Base-by-base conservation (phyloP, 2,329 filamentous ascomycete species). In the Arthrobotrys entomopaga region DNA sequence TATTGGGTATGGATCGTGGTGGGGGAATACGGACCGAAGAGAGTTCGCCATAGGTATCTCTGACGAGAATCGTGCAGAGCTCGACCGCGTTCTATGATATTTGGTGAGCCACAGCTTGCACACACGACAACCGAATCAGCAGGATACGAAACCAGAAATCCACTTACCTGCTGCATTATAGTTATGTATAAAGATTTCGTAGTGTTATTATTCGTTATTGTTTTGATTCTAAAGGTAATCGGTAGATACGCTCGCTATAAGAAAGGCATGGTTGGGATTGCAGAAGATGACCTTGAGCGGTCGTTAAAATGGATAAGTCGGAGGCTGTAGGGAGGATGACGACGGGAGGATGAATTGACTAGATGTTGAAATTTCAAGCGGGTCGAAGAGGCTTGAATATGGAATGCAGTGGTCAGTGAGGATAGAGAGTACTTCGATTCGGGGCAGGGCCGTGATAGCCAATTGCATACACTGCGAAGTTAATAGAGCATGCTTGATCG, bases 41-140 rank as follows among this genome's bases (percentile, higher is more conserved):
- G 71, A 98, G 88, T 83, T 96, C 91, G 80, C 95, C 95, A 82
- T 95, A 94, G 72, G 91, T 86, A 81, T 97, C 93, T 80, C 93
- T 89, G 77, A 98, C 90, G 76, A 97, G 87, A 81, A 96, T 88
- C 84, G 90, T 87, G 85, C 92, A 97, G 80, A 98, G 91, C 87
- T 97, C 92, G 80, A 90, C 88, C 78, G 91, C 86, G 81, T 91
- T 87, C 84, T 92, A 34, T 34, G 29, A 8, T 34, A 7, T 34
- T 8, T 34, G 29, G 29, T 34, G 7, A 34, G 29, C 29, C 10
- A 34, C 2, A 34, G 10, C 7, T 34, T 5, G 29, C 29, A 34
- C 29, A 34, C 29, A 34, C 5, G 29, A 34, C 29, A 34, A 34
- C 29, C 29, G 6, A 34, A 34, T 34, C 29, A 8, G 29, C 13